These are phyloP conservation scores for Dysphania ambrosioides DNA, from an alignment of 148 eudicot genomes.

Conservation along the genomic window DNA sequence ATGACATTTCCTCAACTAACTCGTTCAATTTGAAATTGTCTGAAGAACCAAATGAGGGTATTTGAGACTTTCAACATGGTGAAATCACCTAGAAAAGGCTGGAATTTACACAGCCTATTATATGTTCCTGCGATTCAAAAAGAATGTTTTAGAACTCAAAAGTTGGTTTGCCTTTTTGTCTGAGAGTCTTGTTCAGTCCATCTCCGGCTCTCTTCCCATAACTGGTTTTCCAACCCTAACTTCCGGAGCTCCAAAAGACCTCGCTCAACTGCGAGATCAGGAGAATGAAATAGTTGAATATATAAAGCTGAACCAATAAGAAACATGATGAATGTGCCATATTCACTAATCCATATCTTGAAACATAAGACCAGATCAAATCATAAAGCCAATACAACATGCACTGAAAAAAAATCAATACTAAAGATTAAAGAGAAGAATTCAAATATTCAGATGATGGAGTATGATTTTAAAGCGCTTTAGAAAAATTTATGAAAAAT, in stretches of 20 bases:
- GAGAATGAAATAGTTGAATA: not conserved
- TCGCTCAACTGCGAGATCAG: constrained; percentile 53
- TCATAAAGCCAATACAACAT: no score
- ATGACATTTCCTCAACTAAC: not conserved
- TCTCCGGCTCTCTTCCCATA: constrained; percentile 74
- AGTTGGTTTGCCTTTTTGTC: constrained; percentile 35
- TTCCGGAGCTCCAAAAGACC: constrained; percentile 78
- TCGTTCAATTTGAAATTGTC: not conserved
- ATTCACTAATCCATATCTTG: no score
- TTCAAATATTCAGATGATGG: not conserved
- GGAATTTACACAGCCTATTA: not conserved
- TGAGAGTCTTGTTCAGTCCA: constrained; percentile 40
- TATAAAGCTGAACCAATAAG: not conserved
- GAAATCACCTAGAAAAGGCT: not conserved
- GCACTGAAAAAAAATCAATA: no score
- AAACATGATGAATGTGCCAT: no score
- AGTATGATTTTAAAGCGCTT: not conserved
- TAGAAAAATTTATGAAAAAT: no score
- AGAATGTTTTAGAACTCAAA: not conserved
- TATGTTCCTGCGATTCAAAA: not conserved
- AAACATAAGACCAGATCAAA: no score
- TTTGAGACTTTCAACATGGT: not conserved
- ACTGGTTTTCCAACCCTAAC: constrained; percentile 63
- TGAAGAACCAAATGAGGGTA: not conserved
- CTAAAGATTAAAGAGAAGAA: not conserved